Base-by-base conservation (phyloP, 495 filamentous ascomycete genomes). In the Hypoxylon lienhwacheense region DNA sequence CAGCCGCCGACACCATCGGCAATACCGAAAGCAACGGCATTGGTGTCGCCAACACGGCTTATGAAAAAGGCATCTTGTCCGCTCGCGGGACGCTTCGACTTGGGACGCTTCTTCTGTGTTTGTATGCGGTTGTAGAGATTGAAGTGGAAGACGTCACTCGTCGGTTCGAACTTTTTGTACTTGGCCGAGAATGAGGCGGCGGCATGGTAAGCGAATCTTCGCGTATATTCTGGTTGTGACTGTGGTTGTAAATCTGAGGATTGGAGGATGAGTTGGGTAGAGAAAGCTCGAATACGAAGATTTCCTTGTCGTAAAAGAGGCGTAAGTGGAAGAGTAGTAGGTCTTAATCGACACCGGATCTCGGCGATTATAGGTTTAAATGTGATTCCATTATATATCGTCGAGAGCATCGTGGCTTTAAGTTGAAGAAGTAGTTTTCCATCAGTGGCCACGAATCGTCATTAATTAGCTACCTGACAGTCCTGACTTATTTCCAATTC, bases 21-120 rank as follows among this genome's bases (percentile, higher is more conserved):
- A 14, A 99, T 83, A 4, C 90, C 93, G 56, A 97, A 83, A 0
- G 92, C 91, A 25, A 85, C 73, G 19, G 70, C 71, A 10, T 70
- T 81, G 41, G 71, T 78, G 34, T 85, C 83, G 29, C 73, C 75
- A 21, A 96, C 73, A 7, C 80, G 81, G 59, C 86, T 88, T 28
- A 93, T 84, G 71, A 99, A 97, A 70, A 97, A 97, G 24, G 95
- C 88, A 81, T 99, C 93, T 67, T 97, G 90, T 7, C 93, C 93
- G 40, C 86, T 90, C 37, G 85, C 84, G 7, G 86, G 85, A n/a
- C 88, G 77, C 43, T 73, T 73, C 45, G 73, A 72, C 68, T 76
- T 83, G 52, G 70, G 71, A 40, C 67, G 69, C 55, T 67, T 74
- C 51, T 63, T 79, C 50, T 73, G 81, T 53, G 66, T 81, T 57